Percentiles rank a stretch among this genome's conserved stretches.
Conservation (phyloP, 768 basidiomycete species). For the Termitomyces sp. region DNA sequence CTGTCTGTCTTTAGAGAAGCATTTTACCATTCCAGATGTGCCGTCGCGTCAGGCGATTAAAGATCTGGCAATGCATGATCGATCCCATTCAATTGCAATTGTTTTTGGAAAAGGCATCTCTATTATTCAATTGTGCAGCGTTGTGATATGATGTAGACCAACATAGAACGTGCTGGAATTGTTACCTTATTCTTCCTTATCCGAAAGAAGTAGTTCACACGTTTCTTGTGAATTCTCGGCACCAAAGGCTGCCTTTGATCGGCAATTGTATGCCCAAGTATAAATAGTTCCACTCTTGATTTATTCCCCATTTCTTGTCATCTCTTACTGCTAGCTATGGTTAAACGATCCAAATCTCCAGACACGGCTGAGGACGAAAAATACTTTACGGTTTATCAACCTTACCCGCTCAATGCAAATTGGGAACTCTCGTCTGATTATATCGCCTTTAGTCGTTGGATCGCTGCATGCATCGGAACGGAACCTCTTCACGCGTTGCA, state of each 20-base stretch:
- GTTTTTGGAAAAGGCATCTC: too few relatives aligned
- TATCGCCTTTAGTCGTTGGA: conserved; percentile 38
- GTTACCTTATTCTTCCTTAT: neutral
- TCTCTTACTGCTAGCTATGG: conserved; percentile 24
- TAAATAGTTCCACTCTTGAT: conserved; percentile 6
- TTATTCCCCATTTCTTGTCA: neutral
- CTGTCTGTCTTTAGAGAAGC: too few relatives aligned
- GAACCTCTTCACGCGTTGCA: conserved; percentile 36
- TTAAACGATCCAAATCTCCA: conserved; percentile 34
- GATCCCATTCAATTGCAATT: too few relatives aligned
- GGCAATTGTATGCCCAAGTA: neutral
- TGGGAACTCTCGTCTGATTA: conserved; percentile 35
- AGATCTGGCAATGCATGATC: too few relatives aligned
- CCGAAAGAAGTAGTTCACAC: neutral
- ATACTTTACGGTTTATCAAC: conserved; percentile 40
- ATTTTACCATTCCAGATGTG: neutral
- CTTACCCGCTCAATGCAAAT: conserved; percentile 45
- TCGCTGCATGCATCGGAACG: conserved; percentile 35
- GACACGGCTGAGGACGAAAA: conserved; percentile 38
- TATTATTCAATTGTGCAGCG: too few relatives aligned
- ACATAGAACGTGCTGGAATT: neutral
- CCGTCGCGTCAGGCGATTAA: too few relatives aligned
- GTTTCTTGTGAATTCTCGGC: neutral
- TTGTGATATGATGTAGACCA: neutral
- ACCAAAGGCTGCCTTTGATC: neutral